These are phyloP conservation scores for Hyaloscypha hepaticicola DNA, from an alignment of 495 filamentous ascomycete genomes.

Conservation along the genomic window DNA sequence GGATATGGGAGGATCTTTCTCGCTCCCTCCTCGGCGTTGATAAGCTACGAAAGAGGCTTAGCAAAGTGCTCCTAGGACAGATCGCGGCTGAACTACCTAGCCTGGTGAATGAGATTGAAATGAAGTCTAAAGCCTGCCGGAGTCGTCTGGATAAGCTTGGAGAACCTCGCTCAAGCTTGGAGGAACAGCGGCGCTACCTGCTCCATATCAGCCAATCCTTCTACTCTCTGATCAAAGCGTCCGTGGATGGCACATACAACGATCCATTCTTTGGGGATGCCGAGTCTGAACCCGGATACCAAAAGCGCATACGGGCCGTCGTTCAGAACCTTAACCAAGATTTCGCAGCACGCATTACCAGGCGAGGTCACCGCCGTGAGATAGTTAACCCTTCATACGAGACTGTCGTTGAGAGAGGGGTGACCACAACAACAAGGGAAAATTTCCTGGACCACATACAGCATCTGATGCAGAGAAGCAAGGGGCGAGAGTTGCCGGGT, in stretches of 20 bases:
- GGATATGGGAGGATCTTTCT: slow-evolving; percentile 32
- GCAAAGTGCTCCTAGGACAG: slow-evolving; percentile 54
- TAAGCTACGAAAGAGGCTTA: slow-evolving; percentile 49
- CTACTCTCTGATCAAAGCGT: slow-evolving; percentile 46
- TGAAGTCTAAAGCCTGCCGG: slow-evolving; percentile 31
- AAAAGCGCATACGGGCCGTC: slow-evolving; percentile 58
- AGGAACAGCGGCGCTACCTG: slow-evolving; percentile 55
- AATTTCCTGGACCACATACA: slow-evolving; percentile 42
- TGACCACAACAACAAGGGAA: slow-evolving; percentile 34
- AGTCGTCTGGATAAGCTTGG: slow-evolving; percentile 48
- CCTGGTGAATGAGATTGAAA: slow-evolving; percentile 56
- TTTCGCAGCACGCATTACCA: slow-evolving; percentile 52
- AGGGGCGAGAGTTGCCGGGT: slow-evolving; percentile 50
- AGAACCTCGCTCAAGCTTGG: slow-evolving; percentile 41
- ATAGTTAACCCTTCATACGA: slow-evolving; percentile 30
- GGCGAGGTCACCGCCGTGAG: slow-evolving; percentile 44
- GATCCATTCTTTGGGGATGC: slow-evolving; percentile 54
- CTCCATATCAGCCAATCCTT: slow-evolving; percentile 52
- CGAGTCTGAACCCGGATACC: slow-evolving; percentile 36
- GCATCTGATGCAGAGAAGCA: slow-evolving; percentile 40
- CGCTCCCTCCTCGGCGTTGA: slow-evolving; percentile 44
- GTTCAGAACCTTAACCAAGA: slow-evolving; percentile 56
- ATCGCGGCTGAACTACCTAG: slow-evolving; percentile 57
- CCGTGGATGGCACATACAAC: slow-evolving; percentile 56
- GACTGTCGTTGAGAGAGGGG: slow-evolving; percentile 19